Evolutionary conservation across 2,329 filamentous ascomycete genomes (phyloP).

Genomic region (Thermoascus crustaceus): DNA sequence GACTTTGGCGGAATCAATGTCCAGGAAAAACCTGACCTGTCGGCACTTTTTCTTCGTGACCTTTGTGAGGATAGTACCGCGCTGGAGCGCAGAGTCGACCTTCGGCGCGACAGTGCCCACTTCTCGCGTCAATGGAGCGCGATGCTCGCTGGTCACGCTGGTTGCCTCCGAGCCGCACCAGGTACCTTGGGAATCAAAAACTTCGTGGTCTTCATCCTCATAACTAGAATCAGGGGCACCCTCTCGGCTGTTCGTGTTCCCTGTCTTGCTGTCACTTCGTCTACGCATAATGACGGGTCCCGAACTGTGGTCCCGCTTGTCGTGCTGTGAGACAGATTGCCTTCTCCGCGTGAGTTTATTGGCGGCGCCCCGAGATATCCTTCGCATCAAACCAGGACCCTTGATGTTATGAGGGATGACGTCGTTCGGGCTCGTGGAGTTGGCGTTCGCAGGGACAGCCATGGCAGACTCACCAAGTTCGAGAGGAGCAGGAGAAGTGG

Average conservation of each 20-base stretch:
- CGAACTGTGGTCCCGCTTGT: constrained; percentile 76
- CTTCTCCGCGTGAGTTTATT: constrained; percentile 62
- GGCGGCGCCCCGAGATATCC: constrained; percentile 72
- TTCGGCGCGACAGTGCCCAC: constrained; percentile 51
- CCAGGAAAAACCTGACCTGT: constrained; percentile 66
- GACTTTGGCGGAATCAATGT: constrained; percentile 76
- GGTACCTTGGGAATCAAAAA: constrained; percentile 36
- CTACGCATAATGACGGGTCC: constrained; percentile 82
- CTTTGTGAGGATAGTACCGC: constrained; percentile 71
- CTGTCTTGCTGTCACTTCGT: constrained; percentile 81
- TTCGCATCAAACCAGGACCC: constrained; percentile 65
- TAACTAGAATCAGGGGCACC: constrained; percentile 40
- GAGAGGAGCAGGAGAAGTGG: constrained; percentile 46
- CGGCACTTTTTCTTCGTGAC: constrained; percentile 75
- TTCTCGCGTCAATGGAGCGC: constrained; percentile 25
- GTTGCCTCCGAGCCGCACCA: constrained; percentile 34
- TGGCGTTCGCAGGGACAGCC: constrained; percentile 33
- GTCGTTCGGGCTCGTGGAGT: constrained; percentile 51
- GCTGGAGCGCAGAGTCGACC: constrained; percentile 66
- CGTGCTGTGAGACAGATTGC: constrained; percentile 66
- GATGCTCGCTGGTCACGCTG: constrained; percentile 30
- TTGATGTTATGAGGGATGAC: constrained; percentile 44
- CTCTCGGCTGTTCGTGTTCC: constrained; percentile 46
- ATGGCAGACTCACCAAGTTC: constrained; percentile 68
- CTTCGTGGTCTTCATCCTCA: constrained; percentile 51